Evolutionary conservation across 192 early-diverging fungal species (phyloP).

Genomic region (Phlyctochytrium planicorne): DNA sequence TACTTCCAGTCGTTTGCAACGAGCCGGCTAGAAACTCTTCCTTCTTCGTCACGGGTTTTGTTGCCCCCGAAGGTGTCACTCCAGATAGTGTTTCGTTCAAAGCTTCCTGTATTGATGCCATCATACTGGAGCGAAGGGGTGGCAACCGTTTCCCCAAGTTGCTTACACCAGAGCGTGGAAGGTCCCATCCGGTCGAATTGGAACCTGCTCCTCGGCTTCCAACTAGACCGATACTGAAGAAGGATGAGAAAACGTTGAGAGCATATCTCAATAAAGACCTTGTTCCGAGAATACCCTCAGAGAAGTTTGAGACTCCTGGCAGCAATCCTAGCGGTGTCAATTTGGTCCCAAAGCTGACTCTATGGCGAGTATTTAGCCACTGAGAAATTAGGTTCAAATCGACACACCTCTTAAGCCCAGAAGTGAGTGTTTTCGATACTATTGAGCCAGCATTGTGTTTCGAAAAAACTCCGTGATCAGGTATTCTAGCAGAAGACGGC

Average conservation of each 20-base stretch:
- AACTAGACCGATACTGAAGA: neutral
- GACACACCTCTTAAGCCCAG: neutral
- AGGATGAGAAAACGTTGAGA: too few species aligned
- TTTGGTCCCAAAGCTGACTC: neutral
- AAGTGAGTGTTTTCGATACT: neutral
- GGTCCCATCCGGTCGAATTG: neutral
- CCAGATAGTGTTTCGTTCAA: neutral
- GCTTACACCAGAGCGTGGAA: neutral
- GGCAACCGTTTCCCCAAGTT: constrained; percentile 2
- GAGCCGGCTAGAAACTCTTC: neutral
- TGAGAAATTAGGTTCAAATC: neutral
- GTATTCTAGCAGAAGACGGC: neutral
- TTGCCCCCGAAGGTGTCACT: neutral
- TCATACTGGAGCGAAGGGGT: neutral
- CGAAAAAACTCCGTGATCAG: neutral
- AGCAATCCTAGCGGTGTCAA: neutral
- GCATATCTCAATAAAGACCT: too few species aligned
- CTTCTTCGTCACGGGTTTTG: neutral
- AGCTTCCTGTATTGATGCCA: neutral
- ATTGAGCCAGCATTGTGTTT: neutral
- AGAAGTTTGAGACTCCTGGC: too few species aligned
- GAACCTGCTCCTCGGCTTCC: neutral
- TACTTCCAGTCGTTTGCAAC: neutral
- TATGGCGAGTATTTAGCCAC: neutral
- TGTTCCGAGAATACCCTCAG: too few species aligned